Evolutionary conservation across 1,284 basidiomycete species (phyloP), one percentile per base, ranked within the genome.

Genomic region (Tilletia walkeri): DNA sequence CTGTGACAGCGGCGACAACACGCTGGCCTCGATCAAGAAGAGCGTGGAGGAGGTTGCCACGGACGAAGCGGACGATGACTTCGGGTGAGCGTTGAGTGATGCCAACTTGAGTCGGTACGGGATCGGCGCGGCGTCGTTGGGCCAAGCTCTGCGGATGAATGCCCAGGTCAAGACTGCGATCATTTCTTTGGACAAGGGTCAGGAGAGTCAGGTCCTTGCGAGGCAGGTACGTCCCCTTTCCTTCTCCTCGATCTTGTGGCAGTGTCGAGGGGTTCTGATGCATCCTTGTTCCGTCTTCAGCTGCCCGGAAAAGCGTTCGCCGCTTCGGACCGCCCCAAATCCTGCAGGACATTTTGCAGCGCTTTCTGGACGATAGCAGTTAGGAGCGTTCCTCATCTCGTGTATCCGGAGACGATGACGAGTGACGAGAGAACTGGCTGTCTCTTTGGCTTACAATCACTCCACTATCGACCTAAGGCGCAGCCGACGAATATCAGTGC

Each of bases 81-180:
- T 85, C 74, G 83, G 84, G 65, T 81, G 85, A 69, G 84, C 78
- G 10, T 71, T 85, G 34, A 78, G 78, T 16, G 84, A 85, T 69
- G 84, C 84, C 41, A 84, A 85, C 69, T 78, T 85, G 59, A 70
- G 72, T 4, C 73, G 84, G 16, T 85, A 85, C 73, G 76, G 76
- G 48, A 85, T 85, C 75, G 80, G 80, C 0, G 66, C 75, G 14
- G 69, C 74, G 16, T 48, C 69, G 16, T 74, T 83, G 24, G 75
- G 71, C 20, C 63, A 71, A 18, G 74, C 76, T 4, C 74, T 83
- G 48, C 69, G 74, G 4, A 67, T 69, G 4, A 75, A 77, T 65
- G 70, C 78, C 3, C 77, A 80, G 70, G 82, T 83, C 63, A 82
- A 82, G 70, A 73, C 76, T 0, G 74, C 76, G 10, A 72, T 82